These are phyloP conservation scores for Senna tora DNA, from an alignment of 306 rosid species.

Conservation along the genomic window DNA sequence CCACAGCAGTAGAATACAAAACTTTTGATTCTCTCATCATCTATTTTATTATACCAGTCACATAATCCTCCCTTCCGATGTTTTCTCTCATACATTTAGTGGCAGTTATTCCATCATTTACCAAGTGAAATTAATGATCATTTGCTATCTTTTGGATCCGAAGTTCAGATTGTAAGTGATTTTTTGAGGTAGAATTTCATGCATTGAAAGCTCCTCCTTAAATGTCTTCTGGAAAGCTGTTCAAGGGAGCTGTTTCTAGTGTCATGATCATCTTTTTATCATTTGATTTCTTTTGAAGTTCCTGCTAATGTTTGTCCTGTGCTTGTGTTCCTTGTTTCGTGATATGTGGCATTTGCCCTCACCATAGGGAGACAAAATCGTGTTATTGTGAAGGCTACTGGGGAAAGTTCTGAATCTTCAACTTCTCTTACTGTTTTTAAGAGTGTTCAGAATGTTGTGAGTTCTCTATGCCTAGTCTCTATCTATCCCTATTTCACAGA, in stretches of 20 bases:
- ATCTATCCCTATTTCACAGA: background rate
- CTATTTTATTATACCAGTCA: too few relatives aligned
- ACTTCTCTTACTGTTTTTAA: constrained; percentile 65
- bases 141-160: background rate
- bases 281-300: constrained; percentile 30
- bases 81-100: too few relatives aligned
- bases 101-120: background rate
- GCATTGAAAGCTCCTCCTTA: background rate
- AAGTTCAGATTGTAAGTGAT: background rate
- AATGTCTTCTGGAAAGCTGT: background rate
- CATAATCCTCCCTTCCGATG: too few relatives aligned
- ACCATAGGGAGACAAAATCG: constrained; percentile 52
- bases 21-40: too few relatives aligned
- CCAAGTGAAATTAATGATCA: background rate
- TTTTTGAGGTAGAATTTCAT: background rate
- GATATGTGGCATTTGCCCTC: constrained; percentile 16
- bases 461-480: background rate
- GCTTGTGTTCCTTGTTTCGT: background rate
- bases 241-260: constrained; percentile 5
- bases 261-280: background rate
- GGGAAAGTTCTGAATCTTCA: constrained; percentile 78
- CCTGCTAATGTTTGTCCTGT: background rate
- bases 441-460: constrained; percentile 74
- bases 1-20: too few relatives aligned
- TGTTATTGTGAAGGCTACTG: constrained; percentile 63